Evolutionary conservation across 2,329 filamentous ascomycete genomes (phyloP).

Genomic region (Raffaelea ambrosiae): DNA sequence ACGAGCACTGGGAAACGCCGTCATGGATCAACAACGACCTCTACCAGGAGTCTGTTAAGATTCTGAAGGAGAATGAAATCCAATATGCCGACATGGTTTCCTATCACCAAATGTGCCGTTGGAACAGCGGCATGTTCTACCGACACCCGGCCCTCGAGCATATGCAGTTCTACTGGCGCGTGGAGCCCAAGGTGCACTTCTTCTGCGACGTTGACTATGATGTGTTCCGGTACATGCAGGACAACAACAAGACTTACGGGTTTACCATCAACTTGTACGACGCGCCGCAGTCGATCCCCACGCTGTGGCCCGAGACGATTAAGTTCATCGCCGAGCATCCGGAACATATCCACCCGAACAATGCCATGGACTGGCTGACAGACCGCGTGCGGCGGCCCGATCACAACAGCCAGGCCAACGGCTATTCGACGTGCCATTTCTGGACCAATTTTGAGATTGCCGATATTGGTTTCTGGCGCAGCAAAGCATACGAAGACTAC

Average conservation of each 20-base stretch:
- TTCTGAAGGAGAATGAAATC: conserved; percentile 75
- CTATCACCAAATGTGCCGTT: conserved; percentile 98
- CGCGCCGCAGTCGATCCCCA: conserved; percentile 74
- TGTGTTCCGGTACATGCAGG: conserved; percentile 95
- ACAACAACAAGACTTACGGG: conserved; percentile 97
- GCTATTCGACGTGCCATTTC: conserved; percentile 97
- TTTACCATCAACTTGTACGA: conserved; percentile 98
- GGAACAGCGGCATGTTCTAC: conserved; percentile 98
- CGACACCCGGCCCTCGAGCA: conserved; percentile 81
- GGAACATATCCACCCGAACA: conserved; percentile 72
- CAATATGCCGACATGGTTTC: conserved; percentile 85
- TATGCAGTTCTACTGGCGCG: conserved; percentile 92
- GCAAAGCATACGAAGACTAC: conserved; percentile 85
- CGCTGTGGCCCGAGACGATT: conserved; percentile 89
- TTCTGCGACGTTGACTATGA: conserved; percentile 99
- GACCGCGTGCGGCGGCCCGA: conserved; percentile 70
- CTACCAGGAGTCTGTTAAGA: conserved; percentile 73
- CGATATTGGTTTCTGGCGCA: conserved; percentile 87
- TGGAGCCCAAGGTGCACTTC: conserved; percentile 97
- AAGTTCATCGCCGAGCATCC: conserved; percentile 84
- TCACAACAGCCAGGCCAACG: conserved; percentile 73
- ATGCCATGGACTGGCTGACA: conserved; percentile 79
- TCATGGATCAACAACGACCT: conserved; percentile 87
- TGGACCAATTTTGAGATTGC: conserved; percentile 99
- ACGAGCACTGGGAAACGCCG: conserved; percentile 88